phyloP scores from a whole-genome alignment of 345 rosid genomes.

The Microcos paniculata region DNA sequence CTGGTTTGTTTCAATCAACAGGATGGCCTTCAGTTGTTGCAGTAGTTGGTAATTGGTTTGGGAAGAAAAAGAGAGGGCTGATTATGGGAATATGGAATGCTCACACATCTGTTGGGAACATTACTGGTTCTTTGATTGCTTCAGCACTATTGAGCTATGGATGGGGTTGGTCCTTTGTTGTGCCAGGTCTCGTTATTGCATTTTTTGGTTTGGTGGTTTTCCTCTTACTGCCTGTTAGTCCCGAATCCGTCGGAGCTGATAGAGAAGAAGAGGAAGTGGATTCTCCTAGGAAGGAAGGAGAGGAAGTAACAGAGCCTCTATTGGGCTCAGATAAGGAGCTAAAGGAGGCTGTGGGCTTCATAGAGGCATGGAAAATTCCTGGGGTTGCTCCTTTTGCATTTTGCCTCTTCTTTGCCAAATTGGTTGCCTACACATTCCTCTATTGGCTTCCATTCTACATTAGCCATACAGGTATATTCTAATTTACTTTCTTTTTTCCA shows the following conservation, averaged over 20 bases:
- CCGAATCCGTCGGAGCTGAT: slow-evolving; percentile 68
- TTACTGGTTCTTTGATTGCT: slow-evolving; percentile 78
- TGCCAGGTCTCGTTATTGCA: slow-evolving; percentile 67
- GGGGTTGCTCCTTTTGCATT: slow-evolving; percentile 94
- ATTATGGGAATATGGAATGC: slow-evolving; percentile 92
- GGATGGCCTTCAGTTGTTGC: slow-evolving; percentile 99
- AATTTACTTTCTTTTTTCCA: not conserved
- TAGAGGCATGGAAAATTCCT: slow-evolving; percentile 93
- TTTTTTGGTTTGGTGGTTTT: slow-evolving; percentile 60
- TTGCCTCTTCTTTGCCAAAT: slow-evolving; percentile 90
- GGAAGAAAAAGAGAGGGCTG: slow-evolving; percentile 88
- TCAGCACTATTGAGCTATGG: slow-evolving; percentile 69
- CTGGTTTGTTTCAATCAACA: slow-evolving; percentile 88
- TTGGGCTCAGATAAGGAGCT: slow-evolving; percentile 38
- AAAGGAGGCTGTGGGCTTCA: slow-evolving; percentile 76
- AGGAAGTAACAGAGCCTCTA: slow-evolving; percentile 48
- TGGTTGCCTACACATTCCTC: slow-evolving; percentile 96
- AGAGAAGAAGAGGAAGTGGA: slow-evolving; percentile 45
- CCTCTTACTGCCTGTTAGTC: slow-evolving; percentile 70
- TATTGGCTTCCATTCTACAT: slow-evolving; percentile 99
- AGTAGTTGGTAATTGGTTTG: slow-evolving; percentile 91
- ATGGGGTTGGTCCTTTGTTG: slow-evolving; percentile 98
- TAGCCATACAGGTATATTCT: slow-evolving; percentile 79
- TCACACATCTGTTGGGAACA: slow-evolving; percentile 90
- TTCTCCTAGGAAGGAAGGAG: slow-evolving; percentile 51